These are phyloP conservation scores for Metarhizium guizhouense DNA, from an alignment of 2,329 filamentous ascomycete species.

Conservation along the genomic window DNA sequence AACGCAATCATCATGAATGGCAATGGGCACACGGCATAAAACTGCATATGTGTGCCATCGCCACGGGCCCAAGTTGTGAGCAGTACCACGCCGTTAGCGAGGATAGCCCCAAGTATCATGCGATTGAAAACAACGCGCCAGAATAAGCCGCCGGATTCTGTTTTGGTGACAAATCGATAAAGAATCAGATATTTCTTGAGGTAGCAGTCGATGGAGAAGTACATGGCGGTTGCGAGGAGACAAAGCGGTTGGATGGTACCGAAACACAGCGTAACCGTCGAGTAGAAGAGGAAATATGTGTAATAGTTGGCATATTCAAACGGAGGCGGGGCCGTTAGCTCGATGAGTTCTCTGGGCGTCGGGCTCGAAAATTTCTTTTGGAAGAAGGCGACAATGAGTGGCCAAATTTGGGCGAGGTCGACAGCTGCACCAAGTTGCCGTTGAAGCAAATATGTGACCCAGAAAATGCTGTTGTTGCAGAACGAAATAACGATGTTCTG, in stretches of 20 bases:
- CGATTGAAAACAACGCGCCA: conserved; percentile 92
- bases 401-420: conserved; percentile 83
- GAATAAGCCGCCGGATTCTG: conserved; percentile 85
- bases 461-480: conserved; percentile 79
- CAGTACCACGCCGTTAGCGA: conserved; percentile 72
- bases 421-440: conserved; percentile 89
- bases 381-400: conserved; percentile 75
- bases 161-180: conserved; percentile 95
- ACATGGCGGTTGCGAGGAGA: conserved; percentile 76
- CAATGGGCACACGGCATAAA: conserved; percentile 63
- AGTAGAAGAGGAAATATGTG: conserved; percentile 95
- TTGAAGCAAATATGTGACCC: conserved; percentile 89
- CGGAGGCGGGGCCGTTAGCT: conserved; percentile 80
- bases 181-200: conserved; percentile 93
- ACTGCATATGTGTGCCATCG: conserved; percentile 48
- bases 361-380: conserved; percentile 76
- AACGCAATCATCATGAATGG: conserved; percentile 72
- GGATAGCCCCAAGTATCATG: conserved; percentile 70
- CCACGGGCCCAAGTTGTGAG: conserved; percentile 66
- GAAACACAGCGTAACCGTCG: conserved; percentile 81
- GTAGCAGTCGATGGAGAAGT: conserved; percentile 79
- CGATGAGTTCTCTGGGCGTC: conserved; percentile 84
- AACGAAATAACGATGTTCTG: conserved; percentile 61
- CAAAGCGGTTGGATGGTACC: conserved; percentile 79
- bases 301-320: conserved; percentile 97